Base-by-base conservation (phyloP, 2,329 filamentous ascomycete genomes). In the Penicillium polonicum region DNA sequence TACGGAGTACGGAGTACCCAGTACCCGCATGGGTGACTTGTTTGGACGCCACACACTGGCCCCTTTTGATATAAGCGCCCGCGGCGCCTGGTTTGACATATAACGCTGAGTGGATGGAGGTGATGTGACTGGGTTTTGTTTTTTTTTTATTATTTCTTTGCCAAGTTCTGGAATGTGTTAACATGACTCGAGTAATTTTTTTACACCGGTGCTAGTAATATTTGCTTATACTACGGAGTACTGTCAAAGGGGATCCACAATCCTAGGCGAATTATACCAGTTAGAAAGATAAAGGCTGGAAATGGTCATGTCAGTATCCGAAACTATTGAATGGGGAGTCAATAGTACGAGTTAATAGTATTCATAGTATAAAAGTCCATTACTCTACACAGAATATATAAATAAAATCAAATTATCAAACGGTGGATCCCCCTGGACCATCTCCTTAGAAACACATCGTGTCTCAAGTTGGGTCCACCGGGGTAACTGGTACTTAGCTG, bases 391-490 rank as follows among this genome's bases (percentile, higher is more conserved):
- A 23, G 4, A 23, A 23, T 23, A 27, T 27, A 27, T 8, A 7
- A 33, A 39, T 5, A 21, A 27, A 39, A 43, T 15, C 35, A 39
- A 31, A 43, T 52, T 3, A 23, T 23, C 23, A 39, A 52, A 52
- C 49, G 49, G 49, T 52, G 49, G 49, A 52, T 9, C 49, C 46
- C 46, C 31, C 51, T 48, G 27, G 27, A 54, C 33, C 21, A 53
- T 53, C 33, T 54, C 43, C 29, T n/a, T 31, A 31, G 69, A 72
- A 72, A 72, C 70, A 67, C 60, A 60, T 63, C 62, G 65, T 72
- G 70, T 73, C 70, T 73, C 70, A 73, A 73, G 69, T 36, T 44
- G 48, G 55, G n/a, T 60, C 52, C 52, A 48, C 43, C 21, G 13
- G 31, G 61, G 62, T 59, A 57, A 48, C 54, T 50, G 52, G 59